Evolutionary conservation across 176 grass and related monocot species (phyloP).

Genomic region (Triticum aestivum): IWGSC_CS_RefSeq_v2.1 NC_057809.1:614328585-614329084

Average conservation of each 20-base stretch:
- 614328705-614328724: too few species aligned
- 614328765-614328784: too few species aligned
- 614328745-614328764: too few species aligned
- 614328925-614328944: constrained; percentile 9
- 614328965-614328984: constrained; percentile 17
- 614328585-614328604: too few species aligned
- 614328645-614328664: too few species aligned
- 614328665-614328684: too few species aligned
- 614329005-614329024: constrained; percentile 41
- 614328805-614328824: not conserved
- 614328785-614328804: not conserved
- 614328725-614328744: too few species aligned
- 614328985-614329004: constrained; percentile 41
- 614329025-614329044: constrained; percentile 59
- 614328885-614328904: not conserved
- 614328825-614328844: not conserved
- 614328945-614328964: too few species aligned
- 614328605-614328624: too few species aligned
- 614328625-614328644: too few species aligned
- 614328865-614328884: constrained; percentile 5
- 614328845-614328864: constrained; percentile 7
- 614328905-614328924: not conserved
- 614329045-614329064: constrained; percentile 48
- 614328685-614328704: too few species aligned
- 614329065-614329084: constrained; percentile 64